Percentiles rank a stretch among this genome's conserved stretches.
These are phyloP conservation scores for Clathrospora elynae DNA, from an alignment of 2,329 filamentous ascomycete genomes.

Conservation along the genomic window DNA sequence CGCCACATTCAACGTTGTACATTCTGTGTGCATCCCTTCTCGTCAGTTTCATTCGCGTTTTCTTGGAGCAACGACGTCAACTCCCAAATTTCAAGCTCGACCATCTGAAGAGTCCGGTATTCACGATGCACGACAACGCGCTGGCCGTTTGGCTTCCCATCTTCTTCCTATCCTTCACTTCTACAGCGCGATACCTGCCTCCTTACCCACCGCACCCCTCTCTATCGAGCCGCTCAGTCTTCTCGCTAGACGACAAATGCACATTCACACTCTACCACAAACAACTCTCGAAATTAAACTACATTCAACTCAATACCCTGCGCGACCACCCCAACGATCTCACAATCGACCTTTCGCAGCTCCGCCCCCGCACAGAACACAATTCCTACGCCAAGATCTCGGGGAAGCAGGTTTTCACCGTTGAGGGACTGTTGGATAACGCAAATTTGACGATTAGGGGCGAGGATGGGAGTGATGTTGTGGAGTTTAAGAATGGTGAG, in stretches of 20 bases:
- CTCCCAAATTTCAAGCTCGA: background rate
- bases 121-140: constrained; percentile 16
- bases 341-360: constrained; percentile 18
- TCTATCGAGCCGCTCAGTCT: constrained; percentile 1
- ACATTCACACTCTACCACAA: constrained; percentile 27
- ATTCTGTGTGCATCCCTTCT: background rate
- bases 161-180: constrained; percentile 3
- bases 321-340: constrained; percentile 19
- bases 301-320: constrained; percentile 23
- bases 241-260: constrained; percentile 14
- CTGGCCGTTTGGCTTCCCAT: constrained; percentile 8
- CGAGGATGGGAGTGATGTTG: constrained; percentile 3
- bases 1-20: no score
- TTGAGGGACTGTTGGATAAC: constrained; percentile 20
- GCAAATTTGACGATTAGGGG: constrained; percentile 13
- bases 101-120: background rate
- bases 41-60: background rate
- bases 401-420: constrained; percentile 4
- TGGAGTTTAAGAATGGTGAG: constrained; percentile 13
- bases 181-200: constrained; percentile 7
- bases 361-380: constrained; percentile 10
- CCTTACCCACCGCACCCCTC: constrained; percentile 6
- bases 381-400: constrained; percentile 22
- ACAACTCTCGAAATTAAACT: constrained; percentile 14
- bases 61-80: no score